Evolutionary conservation across 495 filamentous ascomycete species (phyloP).

Genomic region (Lasiosphaeria ovina): DNA sequence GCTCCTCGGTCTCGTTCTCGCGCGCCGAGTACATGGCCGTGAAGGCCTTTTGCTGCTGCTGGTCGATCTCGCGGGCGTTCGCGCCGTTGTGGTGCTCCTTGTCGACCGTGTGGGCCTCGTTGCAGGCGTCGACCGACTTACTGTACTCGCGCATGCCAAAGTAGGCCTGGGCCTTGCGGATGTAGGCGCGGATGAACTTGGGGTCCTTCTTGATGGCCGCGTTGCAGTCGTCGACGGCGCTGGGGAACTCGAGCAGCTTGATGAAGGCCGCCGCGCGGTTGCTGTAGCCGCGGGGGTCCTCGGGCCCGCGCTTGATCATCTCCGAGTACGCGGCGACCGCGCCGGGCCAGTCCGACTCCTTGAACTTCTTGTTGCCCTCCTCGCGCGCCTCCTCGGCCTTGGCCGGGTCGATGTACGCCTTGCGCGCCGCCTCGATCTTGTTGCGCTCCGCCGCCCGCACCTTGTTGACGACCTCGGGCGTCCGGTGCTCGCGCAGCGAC

Average conservation of each 20-base stretch:
- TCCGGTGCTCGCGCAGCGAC: slow-evolving; percentile 94
- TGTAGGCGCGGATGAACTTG: slow-evolving; percentile 92
- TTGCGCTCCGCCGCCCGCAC: slow-evolving; percentile 90
- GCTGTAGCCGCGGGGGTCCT: slow-evolving; percentile 91
- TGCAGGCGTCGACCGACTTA: slow-evolving; percentile 85
- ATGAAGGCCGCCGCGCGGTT: slow-evolving; percentile 96
- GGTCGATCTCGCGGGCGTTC: slow-evolving; percentile 85
- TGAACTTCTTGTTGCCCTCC: slow-evolving; percentile 93
- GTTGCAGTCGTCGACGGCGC: slow-evolving; percentile 90
- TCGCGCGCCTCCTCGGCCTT: slow-evolving; percentile 96
- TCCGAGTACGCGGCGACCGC: slow-evolving; percentile 94
- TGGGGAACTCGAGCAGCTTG: slow-evolving; percentile 93
- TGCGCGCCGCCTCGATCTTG: slow-evolving; percentile 71
- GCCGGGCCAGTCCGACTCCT: slow-evolving; percentile 92
- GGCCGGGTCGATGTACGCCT: slow-evolving; percentile 82
- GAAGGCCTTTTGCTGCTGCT: slow-evolving; percentile 92
- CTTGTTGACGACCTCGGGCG: slow-evolving; percentile 88
- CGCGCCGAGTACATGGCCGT: slow-evolving; percentile 81
- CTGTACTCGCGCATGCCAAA: slow-evolving; percentile 97
- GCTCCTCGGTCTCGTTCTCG: slow-evolving; percentile 93
- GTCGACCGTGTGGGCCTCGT: slow-evolving; percentile 76
- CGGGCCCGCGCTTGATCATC: slow-evolving; percentile 93
- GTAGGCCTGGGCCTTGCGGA: slow-evolving; percentile 89
- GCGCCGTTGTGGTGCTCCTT: slow-evolving; percentile 60
- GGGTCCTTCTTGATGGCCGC: slow-evolving; percentile 84